These are phyloP conservation scores for Coniella vitis DNA, from an alignment of 2,329 filamentous ascomycete species.

Conservation along the genomic window DNA sequence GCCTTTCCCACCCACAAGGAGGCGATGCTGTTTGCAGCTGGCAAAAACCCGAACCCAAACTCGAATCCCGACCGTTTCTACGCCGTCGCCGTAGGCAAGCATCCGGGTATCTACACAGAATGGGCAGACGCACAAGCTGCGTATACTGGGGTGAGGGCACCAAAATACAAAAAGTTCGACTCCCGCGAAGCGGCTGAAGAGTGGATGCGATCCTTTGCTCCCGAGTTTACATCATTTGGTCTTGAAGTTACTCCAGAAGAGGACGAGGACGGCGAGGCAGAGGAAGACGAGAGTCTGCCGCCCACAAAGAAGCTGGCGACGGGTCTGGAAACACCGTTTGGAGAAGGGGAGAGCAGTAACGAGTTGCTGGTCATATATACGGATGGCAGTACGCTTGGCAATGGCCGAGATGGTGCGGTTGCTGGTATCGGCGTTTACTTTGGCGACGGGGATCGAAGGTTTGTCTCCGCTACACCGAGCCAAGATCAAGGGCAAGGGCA, in stretches of 20 bases:
- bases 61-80: conserved; percentile 46
- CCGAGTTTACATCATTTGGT: conserved; percentile 24
- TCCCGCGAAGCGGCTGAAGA: conserved; percentile 67
- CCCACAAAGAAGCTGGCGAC: conserved; percentile 27
- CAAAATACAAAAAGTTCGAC: conserved; percentile 63
- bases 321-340: conserved; percentile 14
- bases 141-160: conserved; percentile 65
- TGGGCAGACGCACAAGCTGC: conserved; percentile 68
- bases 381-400: conserved; percentile 54
- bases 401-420: conserved; percentile 47
- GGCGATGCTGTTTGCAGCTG: conserved; percentile 70
- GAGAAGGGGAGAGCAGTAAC: conserved; percentile 16
- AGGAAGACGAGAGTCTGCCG: conserved; percentile 21
- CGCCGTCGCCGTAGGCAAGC: conserved; percentile 52
- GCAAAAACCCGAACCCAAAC: conserved; percentile 40
- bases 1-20: conserved; percentile 68
- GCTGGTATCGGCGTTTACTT: conserved; percentile 62
- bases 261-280: too few species aligned
- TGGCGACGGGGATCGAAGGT: conserved; percentile 49
- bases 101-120: conserved; percentile 53
- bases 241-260: conserved; percentile 14
- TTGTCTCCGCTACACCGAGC: conserved; percentile 17
- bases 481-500: background rate
- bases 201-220: conserved; percentile 56
- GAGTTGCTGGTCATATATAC: conserved; percentile 48